phyloP scores from a whole-genome alignment of 495 filamentous ascomycete species.

The Talaromyces nanjingensis region DNA sequence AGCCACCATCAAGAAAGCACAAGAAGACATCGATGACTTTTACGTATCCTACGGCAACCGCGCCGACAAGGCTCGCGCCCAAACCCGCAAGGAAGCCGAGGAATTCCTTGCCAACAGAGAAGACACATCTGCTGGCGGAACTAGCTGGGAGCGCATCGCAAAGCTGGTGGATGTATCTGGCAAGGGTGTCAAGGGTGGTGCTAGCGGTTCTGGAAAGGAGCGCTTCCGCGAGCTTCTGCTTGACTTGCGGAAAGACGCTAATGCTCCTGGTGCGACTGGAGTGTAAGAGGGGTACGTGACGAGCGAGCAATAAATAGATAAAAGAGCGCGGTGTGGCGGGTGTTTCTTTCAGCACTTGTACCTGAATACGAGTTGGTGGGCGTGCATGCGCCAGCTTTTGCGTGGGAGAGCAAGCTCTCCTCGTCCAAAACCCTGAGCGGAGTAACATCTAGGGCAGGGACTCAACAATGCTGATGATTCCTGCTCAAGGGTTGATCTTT shows the following conservation, averaged over 20 bases:
- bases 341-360: background rate
- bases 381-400: background rate
- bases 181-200: conserved; percentile 80
- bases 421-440: background rate
- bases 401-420: background rate
- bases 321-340: background rate
- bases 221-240: conserved; percentile 88
- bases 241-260: conserved; percentile 86
- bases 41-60: conserved; percentile 99
- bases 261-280: conserved; percentile 70
- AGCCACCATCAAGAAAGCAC: conserved; percentile 78
- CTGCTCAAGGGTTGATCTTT: conserved; percentile 1
- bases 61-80: conserved; percentile 80
- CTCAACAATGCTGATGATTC: background rate
- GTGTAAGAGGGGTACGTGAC: conserved; percentile 22
- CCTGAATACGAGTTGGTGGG: background rate
- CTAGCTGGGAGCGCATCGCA: conserved; percentile 96
- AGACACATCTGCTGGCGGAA: conserved; percentile 87
- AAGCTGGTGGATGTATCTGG: conserved; percentile 95
- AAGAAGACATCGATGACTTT: conserved; percentile 91
- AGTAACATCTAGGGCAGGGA: background rate
- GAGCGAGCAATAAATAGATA: background rate
- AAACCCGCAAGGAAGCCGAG: conserved; percentile 87
- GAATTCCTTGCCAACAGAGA: conserved; percentile 84
- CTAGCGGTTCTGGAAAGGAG: conserved; percentile 83